A percentile compares a stretch with the other conserved stretches of the same genome.
These are phyloP conservation scores for Globisporangium paroecandrum DNA, from an alignment of 352 stramenopile genomes.

Conservation along the genomic window DNA sequence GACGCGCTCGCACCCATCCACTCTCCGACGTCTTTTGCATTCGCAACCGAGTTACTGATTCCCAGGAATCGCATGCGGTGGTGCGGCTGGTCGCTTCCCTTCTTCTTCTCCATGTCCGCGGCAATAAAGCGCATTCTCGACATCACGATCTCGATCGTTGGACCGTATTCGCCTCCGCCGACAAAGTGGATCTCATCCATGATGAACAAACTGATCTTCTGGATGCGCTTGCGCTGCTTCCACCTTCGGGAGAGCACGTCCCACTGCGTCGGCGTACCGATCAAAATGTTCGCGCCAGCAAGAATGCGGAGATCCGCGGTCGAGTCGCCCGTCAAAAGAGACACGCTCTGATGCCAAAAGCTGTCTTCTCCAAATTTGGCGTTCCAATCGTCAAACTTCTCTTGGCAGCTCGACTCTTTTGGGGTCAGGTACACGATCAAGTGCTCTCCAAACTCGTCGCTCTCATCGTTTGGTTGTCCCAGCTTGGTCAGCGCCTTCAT, in stretches of 20 bases:
- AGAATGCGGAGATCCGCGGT: slow-evolving; percentile 92
- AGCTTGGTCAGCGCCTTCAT: slow-evolving; percentile 87
- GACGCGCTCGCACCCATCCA: slow-evolving; percentile 95
- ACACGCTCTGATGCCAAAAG: slow-evolving; percentile 84
- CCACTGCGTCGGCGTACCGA: slow-evolving; percentile 94
- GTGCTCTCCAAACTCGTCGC: slow-evolving; percentile 64
- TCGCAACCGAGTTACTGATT: slow-evolving; percentile 95
- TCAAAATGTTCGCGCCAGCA: slow-evolving; percentile 88
- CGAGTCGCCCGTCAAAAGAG: slow-evolving; percentile 93
- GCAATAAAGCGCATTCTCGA: slow-evolving; percentile 98
- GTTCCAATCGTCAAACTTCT: slow-evolving; percentile 80
- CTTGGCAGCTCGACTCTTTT: slow-evolving; percentile 71
- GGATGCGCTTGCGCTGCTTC: slow-evolving; percentile 96
- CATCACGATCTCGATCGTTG: slow-evolving; percentile 97
- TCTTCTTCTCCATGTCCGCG: slow-evolving; percentile 78
- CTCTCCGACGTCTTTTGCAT: slow-evolving; percentile 96
- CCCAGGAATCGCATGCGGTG: slow-evolving; percentile 90
- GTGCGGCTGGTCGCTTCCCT: slow-evolving; percentile 19
- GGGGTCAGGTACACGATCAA: slow-evolving; percentile 94
- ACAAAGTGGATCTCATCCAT: slow-evolving; percentile 98
- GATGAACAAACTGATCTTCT: slow-evolving; percentile 93
- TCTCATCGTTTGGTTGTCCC: slow-evolving; percentile 46
- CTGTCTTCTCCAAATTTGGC: slow-evolving; percentile 81
- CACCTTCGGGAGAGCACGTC: slow-evolving; percentile 95
- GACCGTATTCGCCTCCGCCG: slow-evolving; percentile 79